Conservation (phyloP, 805 yeast species). For the Grigorovia transvaalensis region DNA sequence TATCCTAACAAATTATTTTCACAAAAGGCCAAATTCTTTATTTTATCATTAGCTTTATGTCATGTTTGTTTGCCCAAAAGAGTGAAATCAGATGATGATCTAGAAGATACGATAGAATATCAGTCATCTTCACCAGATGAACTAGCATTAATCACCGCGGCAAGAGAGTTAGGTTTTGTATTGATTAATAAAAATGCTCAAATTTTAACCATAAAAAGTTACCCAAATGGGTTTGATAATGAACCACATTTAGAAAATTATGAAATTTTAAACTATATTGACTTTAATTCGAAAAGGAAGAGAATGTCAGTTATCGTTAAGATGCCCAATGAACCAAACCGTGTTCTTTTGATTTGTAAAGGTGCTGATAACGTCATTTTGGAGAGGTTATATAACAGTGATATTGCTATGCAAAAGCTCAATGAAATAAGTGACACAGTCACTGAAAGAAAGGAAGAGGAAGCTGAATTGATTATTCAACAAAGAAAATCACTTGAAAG, state of each 20-base stretch:
- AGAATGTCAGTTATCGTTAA: slow-evolving; percentile 84
- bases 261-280: slow-evolving; percentile 69
- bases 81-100: slow-evolving; percentile 9
- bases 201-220: slow-evolving; percentile 56
- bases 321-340: slow-evolving; percentile 53
- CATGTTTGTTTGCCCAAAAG: slow-evolving; percentile 77
- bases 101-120: slow-evolving; percentile 51
- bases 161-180: slow-evolving; percentile 89
- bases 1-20: slow-evolving; percentile 65
- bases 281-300: slow-evolving; percentile 79
- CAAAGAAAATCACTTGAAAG: slow-evolving; percentile 40
- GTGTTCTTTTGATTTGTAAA: slow-evolving; percentile 72
- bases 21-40: slow-evolving; percentile 63
- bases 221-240: slow-evolving; percentile 68
- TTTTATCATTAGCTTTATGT: slow-evolving; percentile 75
- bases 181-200: slow-evolving; percentile 58
- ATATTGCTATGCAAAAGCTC: slow-evolving; percentile 52
- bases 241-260: slow-evolving; percentile 59
- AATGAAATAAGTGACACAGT: slow-evolving; percentile 51
- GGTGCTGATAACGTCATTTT: slow-evolving; percentile 92
- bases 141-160: slow-evolving; percentile 85
- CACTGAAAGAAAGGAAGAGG: slow-evolving; percentile 55
- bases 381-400: slow-evolving; percentile 53
- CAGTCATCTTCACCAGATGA: slow-evolving; percentile 98
- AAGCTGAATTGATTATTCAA: slow-evolving; percentile 64